Percentiles rank a stretch among this genome's conserved stretches.
Evolutionary conservation across 352 stramenopile species (phyloP).

Genomic region (Blastocystis sp.): DNA sequence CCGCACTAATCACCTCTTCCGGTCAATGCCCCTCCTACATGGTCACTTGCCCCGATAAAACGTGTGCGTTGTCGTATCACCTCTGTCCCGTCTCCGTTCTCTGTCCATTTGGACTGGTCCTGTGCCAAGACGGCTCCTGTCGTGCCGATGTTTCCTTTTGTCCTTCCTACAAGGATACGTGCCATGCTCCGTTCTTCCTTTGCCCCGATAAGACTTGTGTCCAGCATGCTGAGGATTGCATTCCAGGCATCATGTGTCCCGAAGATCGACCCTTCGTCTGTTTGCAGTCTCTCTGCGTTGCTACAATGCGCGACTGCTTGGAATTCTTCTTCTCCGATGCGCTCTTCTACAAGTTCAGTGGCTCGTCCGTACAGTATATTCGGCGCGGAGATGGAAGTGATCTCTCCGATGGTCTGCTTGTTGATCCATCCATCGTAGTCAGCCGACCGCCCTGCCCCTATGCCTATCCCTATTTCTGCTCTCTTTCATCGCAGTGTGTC

Average conservation of each 20-base stretch:
- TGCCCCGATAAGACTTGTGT: slow-evolving; percentile 13
- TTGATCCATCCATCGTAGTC: not conserved
- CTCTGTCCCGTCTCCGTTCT: not conserved
- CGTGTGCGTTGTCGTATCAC: not conserved
- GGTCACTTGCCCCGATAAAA: slow-evolving; percentile 19
- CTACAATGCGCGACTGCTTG: not conserved
- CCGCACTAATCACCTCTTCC: not conserved
- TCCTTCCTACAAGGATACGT: slow-evolving; percentile 14
- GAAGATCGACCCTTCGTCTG: not conserved
- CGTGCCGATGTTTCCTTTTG: not conserved
- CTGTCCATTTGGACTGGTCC: slow-evolving; percentile 25
- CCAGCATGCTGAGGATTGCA: slow-evolving; percentile 21
- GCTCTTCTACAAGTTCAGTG: not conserved
- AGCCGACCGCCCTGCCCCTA: not conserved
- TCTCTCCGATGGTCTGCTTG: not conserved
- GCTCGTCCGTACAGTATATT: not conserved
- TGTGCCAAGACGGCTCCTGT: slow-evolving; percentile 15
- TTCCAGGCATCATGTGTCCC: not conserved
- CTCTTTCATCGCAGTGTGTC: not conserved
- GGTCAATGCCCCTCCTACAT: not conserved
- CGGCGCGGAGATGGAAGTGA: not conserved
- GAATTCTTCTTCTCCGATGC: not conserved
- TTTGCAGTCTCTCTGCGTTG: not conserved
- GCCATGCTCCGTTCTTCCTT: not conserved
- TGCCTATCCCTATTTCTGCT: slow-evolving; percentile 23